Percentiles rank a stretch among this genome's conserved stretches.
Evolutionary conservation across 495 filamentous ascomycete genomes (phyloP).

Genomic region (Neurospora africana): DNA sequence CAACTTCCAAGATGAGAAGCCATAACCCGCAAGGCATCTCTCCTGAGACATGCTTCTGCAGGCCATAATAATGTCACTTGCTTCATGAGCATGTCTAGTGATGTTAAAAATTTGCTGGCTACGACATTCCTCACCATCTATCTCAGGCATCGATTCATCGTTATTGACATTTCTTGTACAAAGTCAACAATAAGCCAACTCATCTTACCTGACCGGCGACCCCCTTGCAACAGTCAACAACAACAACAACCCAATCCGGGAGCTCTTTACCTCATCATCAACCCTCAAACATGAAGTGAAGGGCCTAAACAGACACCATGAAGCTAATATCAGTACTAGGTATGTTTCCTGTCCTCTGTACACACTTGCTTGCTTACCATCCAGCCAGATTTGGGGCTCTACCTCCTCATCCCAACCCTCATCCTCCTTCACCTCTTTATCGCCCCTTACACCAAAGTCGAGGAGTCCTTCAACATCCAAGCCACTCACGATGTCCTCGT

Average conservation of each 20-base stretch:
- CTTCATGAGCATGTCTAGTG: no score
- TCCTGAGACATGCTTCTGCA: no score
- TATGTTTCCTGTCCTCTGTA: not conserved
- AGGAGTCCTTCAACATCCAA: constrained; percentile 97
- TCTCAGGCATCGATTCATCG: not conserved
- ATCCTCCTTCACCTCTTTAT: constrained; percentile 65
- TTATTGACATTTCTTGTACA: not conserved
- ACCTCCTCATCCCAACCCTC: constrained; percentile 49
- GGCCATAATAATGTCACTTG: no score
- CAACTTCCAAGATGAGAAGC: not conserved
- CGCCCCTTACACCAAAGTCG: constrained; percentile 94
- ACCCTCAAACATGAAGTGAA: not conserved
- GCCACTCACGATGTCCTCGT: constrained; percentile 81
- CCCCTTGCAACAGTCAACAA: not conserved
- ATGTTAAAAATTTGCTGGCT: no score
- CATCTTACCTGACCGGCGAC: not conserved
- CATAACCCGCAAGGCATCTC: not conserved
- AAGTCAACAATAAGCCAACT: not conserved
- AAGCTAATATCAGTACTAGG: not conserved
- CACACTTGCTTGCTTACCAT: not conserved
- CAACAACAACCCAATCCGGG: not conserved
- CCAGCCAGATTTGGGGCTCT: constrained; percentile 39
- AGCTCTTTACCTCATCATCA: not conserved
- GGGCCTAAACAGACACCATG: not conserved
- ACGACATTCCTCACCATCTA: no score